Percentiles rank a stretch among this genome's conserved stretches.
These are phyloP conservation scores for Curvularia hawaiiensis DNA, from an alignment of 2,329 filamentous ascomycete species.

Conservation along the genomic window DNA sequence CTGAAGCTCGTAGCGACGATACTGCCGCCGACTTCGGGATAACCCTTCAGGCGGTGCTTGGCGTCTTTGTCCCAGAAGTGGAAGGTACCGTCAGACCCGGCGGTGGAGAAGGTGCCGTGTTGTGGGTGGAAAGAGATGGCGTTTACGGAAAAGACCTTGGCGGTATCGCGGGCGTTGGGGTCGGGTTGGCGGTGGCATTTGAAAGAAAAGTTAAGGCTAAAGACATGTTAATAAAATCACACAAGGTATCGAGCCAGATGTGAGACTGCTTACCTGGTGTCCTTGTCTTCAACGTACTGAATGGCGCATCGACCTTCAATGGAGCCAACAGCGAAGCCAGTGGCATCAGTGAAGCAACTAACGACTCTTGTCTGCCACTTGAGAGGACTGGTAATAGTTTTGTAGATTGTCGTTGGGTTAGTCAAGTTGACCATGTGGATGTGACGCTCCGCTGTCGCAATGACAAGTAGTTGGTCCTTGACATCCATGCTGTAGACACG, in stretches of 20 bases:
- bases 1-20: constrained; percentile 95
- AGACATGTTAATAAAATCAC: constrained; percentile 16
- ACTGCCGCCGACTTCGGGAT: constrained; percentile 66
- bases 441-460: constrained; percentile 92
- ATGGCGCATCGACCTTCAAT: constrained; percentile 98
- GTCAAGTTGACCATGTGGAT: constrained; percentile 94
- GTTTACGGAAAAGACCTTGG: constrained; percentile 94
- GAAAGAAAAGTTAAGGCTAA: constrained; percentile 89
- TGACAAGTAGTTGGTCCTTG: constrained; percentile 82
- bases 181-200: constrained; percentile 93
- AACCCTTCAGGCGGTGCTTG: constrained; percentile 68
- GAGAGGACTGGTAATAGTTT: constrained; percentile 91
- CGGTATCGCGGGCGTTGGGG: constrained; percentile 65
- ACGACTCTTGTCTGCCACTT: constrained; percentile 98
- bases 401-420: constrained; percentile 90
- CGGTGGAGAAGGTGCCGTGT: constrained; percentile 98
- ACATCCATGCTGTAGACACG: constrained; percentile 92
- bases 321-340: constrained; percentile 91
- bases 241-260: neutral
- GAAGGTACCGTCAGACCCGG: constrained; percentile 94
- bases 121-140: constrained; percentile 96
- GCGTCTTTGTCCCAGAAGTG: constrained; percentile 84
- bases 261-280: constrained; percentile 60
- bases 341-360: constrained; percentile 90
- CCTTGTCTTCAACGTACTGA: constrained; percentile 97